phyloP scores from a whole-genome alignment of 257 asterid genomes.

The Solanum clarkiae region DNA sequence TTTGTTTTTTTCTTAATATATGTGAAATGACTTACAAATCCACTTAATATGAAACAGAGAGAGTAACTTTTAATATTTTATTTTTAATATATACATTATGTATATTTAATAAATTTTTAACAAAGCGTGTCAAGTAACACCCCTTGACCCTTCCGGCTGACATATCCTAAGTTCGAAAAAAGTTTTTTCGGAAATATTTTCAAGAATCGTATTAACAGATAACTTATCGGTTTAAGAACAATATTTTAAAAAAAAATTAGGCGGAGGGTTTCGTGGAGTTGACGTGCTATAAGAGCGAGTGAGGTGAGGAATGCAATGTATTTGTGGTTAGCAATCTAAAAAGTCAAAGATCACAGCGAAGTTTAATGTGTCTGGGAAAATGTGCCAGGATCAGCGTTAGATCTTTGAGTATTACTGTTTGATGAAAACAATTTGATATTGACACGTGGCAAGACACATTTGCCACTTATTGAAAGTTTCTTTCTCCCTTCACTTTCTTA shows the following conservation, averaged over 20 bases:
- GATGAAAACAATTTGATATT: background rate
- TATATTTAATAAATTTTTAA: no score
- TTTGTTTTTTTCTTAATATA: no score
- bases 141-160: no score
- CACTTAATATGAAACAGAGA: no score
- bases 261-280: background rate
- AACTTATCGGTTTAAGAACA: background rate
- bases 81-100: no score
- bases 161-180: background rate
- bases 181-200: background rate
- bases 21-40: no score
- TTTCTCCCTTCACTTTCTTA: background rate
- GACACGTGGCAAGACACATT: constrained; percentile 9
- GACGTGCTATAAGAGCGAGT: constrained; percentile 1
- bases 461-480: background rate
- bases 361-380: constrained; percentile 13
- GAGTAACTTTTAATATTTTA: no score
- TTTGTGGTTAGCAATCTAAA: background rate
- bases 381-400: constrained; percentile 25
- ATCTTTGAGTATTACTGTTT: constrained; percentile 8
- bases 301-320: background rate
- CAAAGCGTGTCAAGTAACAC: no score
- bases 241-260: background rate
- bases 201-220: background rate
- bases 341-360: constrained; percentile 20